Evolutionary conservation across 768 basidiomycete species (phyloP).

Genomic region (Cubamyces sp.): DNA sequence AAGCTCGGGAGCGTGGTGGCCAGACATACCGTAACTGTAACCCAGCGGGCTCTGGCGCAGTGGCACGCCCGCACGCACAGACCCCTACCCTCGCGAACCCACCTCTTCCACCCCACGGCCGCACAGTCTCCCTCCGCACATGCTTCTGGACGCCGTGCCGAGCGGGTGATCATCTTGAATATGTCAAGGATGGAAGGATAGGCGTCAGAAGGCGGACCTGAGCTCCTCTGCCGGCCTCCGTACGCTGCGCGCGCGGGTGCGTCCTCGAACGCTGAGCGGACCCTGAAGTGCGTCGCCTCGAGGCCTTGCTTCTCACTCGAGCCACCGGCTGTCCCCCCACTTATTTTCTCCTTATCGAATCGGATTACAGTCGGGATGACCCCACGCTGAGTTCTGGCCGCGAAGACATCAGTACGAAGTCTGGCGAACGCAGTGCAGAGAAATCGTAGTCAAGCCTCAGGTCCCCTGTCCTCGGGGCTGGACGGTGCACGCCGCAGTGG

Average conservation of each 20-base stretch:
- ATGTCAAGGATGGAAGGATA: conserved; percentile 5
- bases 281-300: conserved; percentile 14
- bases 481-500: too few relatives aligned
- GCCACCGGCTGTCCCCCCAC: background rate
- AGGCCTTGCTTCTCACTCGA: conserved; percentile 2
- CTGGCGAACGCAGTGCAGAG: too few relatives aligned
- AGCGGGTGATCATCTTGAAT: conserved; percentile 14
- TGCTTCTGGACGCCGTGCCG: conserved; percentile 13
- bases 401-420: too few relatives aligned
- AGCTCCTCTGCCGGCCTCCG: background rate
- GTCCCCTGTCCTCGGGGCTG: too few relatives aligned
- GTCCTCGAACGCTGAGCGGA: conserved; percentile 5
- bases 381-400: too few relatives aligned
- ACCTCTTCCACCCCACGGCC: background rate
- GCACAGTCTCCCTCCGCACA: conserved; percentile 3
- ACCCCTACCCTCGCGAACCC: background rate
- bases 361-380: too few relatives aligned
- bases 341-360: too few relatives aligned
- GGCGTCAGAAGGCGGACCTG: conserved; percentile 3
- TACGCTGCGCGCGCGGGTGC: too few relatives aligned
- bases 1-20: too few relatives aligned
- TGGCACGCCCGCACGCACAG: background rate
- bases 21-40: background rate
- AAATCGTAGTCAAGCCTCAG: too few relatives aligned
- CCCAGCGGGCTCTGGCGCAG: background rate